These are phyloP conservation scores for Hypomyces rosellus DNA, from an alignment of 2,329 filamentous ascomycete species.

Conservation along the genomic window DNA sequence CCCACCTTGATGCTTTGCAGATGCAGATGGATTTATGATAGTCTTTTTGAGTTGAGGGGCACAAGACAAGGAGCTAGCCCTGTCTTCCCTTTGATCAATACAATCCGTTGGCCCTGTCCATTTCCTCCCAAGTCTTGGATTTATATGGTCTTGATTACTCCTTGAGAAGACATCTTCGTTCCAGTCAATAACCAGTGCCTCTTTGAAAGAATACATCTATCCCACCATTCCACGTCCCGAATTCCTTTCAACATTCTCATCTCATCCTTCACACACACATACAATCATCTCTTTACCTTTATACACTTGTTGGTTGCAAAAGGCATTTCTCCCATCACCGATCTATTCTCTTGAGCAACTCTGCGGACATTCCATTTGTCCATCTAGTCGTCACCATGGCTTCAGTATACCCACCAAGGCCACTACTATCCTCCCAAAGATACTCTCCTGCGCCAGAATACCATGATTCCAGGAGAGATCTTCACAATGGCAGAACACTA, in stretches of 20 bases:
- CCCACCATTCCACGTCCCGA: slow-evolving; percentile 37
- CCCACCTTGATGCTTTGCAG: slow-evolving; percentile 21
- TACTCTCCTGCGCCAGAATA: slow-evolving; percentile 43
- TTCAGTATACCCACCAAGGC: slow-evolving; percentile 36
- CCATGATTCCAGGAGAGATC: slow-evolving; percentile 37
- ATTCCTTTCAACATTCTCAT: slow-evolving; percentile 41
- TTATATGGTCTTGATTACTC: slow-evolving; percentile 30
- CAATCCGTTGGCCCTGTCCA: slow-evolving; percentile 24
- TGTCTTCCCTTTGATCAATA: slow-evolving; percentile 28
- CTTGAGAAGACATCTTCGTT: slow-evolving; percentile 27
- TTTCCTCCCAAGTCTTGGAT: slow-evolving; percentile 31
- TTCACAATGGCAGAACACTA: slow-evolving; percentile 36
- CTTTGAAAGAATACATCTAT: slow-evolving; percentile 34
- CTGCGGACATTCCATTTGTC: slow-evolving; percentile 21
- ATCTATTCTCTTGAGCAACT: slow-evolving; percentile 23
- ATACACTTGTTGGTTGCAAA: slow-evolving; percentile 24
- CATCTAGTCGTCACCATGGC: slow-evolving; percentile 25
- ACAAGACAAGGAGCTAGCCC: slow-evolving; percentile 19
- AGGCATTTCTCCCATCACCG: slow-evolving; percentile 22
- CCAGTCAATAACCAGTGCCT: slow-evolving; percentile 30
- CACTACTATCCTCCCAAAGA: slow-evolving; percentile 45
- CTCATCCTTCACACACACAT: slow-evolving; percentile 22
- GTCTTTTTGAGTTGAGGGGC: slow-evolving; percentile 24
- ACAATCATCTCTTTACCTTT: slow-evolving; percentile 19
- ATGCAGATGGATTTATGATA: slow-evolving; percentile 25